Percentiles rank a stretch among this genome's conserved stretches.
Conservation (phyloP, 2,329 filamentous ascomycete species). For the Sporothrix luriei region DNA sequence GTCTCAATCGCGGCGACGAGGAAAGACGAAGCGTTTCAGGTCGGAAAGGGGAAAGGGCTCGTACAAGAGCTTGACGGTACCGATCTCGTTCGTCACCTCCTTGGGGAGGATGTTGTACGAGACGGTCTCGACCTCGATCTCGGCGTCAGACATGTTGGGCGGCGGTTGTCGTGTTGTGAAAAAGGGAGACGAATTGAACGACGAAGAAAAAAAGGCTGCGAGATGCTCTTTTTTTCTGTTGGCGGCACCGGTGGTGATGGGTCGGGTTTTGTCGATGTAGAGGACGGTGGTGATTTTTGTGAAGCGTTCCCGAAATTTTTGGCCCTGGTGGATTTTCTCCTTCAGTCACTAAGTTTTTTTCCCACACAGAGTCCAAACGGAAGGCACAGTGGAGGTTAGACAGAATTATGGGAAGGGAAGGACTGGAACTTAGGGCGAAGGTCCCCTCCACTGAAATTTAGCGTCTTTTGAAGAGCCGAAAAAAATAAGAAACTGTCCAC, state of each 20-base stretch:
- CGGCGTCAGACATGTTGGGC: constrained; percentile 83
- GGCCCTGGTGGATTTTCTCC: constrained; percentile 31
- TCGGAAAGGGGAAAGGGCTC: constrained; percentile 12
- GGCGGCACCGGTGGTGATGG: constrained; percentile 30
- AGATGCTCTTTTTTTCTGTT: constrained; percentile 30
- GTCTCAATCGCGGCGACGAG: not conserved
- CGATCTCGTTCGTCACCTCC: constrained; percentile 86
- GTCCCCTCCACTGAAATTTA: constrained; percentile 14
- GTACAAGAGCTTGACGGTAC: constrained; percentile 84
- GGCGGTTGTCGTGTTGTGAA: constrained; percentile 42
- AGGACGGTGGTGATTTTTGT: constrained; percentile 29
- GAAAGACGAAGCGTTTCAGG: not conserved
- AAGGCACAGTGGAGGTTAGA: constrained; percentile 12
- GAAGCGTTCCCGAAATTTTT: constrained; percentile 31
- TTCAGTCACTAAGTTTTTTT: constrained; percentile 28
- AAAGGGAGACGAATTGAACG: constrained; percentile 13
- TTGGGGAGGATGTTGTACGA: constrained; percentile 82
- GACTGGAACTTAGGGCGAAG: constrained; percentile 24
- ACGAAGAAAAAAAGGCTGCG: constrained; percentile 27
- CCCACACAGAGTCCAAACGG: constrained; percentile 20
- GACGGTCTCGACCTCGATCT: constrained; percentile 86
- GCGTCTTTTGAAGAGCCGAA: constrained; percentile 3
- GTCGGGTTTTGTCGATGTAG: constrained; percentile 21
- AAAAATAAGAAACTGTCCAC: constrained; percentile 6
- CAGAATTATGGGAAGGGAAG: not conserved